Conservation (phyloP, 768 basidiomycete species). For the Pisolithus tinctorius region DNA sequence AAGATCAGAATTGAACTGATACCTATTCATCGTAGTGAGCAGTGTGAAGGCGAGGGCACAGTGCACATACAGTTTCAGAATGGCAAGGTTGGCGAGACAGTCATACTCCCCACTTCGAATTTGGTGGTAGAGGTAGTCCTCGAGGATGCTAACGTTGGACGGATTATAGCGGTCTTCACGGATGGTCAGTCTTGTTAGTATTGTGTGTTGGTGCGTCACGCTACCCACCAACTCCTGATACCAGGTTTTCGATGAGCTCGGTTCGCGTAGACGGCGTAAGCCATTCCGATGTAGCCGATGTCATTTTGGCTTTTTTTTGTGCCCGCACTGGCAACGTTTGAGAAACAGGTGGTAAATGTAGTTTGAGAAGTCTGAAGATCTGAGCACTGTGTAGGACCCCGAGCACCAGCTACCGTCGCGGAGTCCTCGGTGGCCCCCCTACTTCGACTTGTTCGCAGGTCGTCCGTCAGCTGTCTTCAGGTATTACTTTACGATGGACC, state of each 20-base stretch:
- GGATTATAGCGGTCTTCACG: conserved; percentile 92
- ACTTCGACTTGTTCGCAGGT: no score
- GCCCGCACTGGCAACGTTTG: not conserved
- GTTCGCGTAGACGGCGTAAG: conserved; percentile 70
- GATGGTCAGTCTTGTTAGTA: conserved; percentile 74
- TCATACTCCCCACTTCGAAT: conserved; percentile 90
- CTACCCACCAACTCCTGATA: conserved; percentile 78
- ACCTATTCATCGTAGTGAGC: conserved; percentile 39
- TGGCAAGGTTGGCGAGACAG: conserved; percentile 90
- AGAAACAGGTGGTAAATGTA: not conserved
- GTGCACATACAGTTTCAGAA: conserved; percentile 73
- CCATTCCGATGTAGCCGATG: conserved; percentile 52
- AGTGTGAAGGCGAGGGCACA: not conserved
- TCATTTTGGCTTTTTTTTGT: conserved; percentile 15
- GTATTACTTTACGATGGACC: not conserved
- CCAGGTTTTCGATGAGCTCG: conserved; percentile 84
- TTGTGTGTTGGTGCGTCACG: not conserved
- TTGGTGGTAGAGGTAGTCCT: conserved; percentile 96
- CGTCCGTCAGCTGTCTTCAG: no score
- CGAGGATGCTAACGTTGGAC: conserved; percentile 84
- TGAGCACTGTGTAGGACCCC: not conserved
- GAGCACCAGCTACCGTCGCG: not conserved
- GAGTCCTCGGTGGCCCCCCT: no score
- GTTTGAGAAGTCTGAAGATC: conserved; percentile 5
- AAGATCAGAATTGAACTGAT: conserved; percentile 93